These are phyloP conservation scores for Paramecium tetraurelia DNA, from an alignment of 73 alveolate species.

Conservation along the genomic window DNA sequence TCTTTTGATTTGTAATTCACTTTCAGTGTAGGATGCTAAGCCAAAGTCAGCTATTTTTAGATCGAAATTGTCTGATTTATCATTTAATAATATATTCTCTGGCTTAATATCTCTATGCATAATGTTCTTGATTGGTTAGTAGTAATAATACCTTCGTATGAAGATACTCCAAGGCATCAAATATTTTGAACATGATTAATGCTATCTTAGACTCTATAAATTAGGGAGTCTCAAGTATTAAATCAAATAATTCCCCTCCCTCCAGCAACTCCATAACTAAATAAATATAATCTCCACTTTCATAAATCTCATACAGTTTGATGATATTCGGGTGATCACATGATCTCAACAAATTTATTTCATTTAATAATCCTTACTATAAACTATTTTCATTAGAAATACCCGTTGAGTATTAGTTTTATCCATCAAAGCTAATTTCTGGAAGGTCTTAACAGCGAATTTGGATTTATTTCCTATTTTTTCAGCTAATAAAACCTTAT, in stretches of 20 bases:
- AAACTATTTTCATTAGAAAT: neutral
- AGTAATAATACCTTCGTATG: conserved; percentile 54
- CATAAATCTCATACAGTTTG: conserved; percentile 54
- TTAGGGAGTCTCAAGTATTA: neutral
- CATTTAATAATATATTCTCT: conserved; percentile 78
- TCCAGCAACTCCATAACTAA: conserved; percentile 50
- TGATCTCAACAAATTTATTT: conserved; percentile 22
- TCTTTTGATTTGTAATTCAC: conserved; percentile 23
- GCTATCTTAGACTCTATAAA: conserved; percentile 14
- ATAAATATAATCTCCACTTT: conserved; percentile 39
- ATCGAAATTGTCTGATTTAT: conserved; percentile 71
- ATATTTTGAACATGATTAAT: neutral
- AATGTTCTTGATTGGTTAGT: conserved; percentile 63
- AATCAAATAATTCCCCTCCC: conserved; percentile 62
- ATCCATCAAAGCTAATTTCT: neutral
- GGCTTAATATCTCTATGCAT: conserved; percentile 89
- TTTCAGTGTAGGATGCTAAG: conserved; percentile 50
- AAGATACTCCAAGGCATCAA: conserved; percentile 31
- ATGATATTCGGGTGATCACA: conserved; percentile 59
- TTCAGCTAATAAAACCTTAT: conserved; percentile 18
- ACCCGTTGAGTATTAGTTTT: neutral
- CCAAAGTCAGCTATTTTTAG: conserved; percentile 86
- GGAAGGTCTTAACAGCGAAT: conserved; percentile 30
- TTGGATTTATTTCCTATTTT: neutral
- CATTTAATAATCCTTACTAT: conserved; percentile 16